phyloP scores from a whole-genome alignment of 208 protist genomes.

The Leishmania aethiopica region DNA sequence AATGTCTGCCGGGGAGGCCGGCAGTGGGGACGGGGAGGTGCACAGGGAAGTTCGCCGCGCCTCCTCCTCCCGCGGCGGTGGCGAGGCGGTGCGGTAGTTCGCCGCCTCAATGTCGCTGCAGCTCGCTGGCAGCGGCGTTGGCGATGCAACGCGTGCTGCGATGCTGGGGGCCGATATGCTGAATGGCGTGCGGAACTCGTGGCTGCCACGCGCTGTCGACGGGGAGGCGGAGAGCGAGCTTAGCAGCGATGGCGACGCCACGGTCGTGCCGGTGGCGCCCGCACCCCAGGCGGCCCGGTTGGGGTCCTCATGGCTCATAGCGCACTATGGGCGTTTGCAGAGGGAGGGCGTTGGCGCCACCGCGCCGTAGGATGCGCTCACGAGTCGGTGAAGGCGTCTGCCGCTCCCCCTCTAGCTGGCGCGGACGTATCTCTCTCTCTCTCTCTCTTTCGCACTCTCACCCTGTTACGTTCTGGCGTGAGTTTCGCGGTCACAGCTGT shows the following conservation, averaged over 20 bases:
- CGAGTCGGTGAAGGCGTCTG: background rate
- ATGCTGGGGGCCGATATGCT: background rate
- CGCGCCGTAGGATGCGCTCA: background rate
- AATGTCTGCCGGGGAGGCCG: background rate
- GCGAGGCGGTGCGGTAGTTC: constrained; percentile 1
- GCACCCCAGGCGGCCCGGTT: background rate
- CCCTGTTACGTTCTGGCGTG: background rate
- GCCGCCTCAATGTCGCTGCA: background rate
- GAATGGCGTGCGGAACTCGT: background rate
- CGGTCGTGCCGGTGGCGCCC: background rate
- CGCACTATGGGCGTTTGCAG: background rate
- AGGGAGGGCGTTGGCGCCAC: background rate
- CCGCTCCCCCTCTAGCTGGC: background rate
- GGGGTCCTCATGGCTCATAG: constrained; percentile 10
- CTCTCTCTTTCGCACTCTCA: background rate
- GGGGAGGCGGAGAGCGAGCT: background rate
- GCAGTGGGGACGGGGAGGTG: background rate
- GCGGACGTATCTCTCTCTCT: background rate
- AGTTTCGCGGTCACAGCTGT: background rate
- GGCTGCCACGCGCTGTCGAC: background rate
- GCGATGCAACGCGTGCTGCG: background rate
- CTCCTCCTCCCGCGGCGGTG: background rate
- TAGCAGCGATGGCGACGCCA: background rate
- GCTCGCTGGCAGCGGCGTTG: background rate
- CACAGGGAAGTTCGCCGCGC: background rate